These are phyloP conservation scores for Neurospora sublineolata DNA, from an alignment of 495 filamentous ascomycete genomes.

Conservation along the genomic window DNA sequence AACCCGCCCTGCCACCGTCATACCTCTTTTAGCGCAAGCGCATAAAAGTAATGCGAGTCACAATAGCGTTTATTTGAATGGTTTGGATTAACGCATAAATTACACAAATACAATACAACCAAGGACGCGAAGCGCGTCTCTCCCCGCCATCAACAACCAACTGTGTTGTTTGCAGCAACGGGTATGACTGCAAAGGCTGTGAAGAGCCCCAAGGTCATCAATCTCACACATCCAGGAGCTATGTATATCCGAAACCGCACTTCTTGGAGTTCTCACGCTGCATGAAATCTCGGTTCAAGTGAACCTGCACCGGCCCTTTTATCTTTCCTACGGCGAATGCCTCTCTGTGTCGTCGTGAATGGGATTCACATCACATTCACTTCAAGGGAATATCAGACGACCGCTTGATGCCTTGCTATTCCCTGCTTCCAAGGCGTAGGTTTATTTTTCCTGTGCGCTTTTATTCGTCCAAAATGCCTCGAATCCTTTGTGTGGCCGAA, in stretches of 20 bases:
- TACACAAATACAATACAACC: background rate
- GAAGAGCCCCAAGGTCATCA: background rate
- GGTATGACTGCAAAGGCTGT: background rate
- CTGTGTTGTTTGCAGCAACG: background rate
- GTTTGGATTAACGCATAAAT: background rate
- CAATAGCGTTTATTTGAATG: background rate
- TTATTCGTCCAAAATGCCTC: constrained; percentile 24
- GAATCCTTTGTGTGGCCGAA: constrained; percentile 85
- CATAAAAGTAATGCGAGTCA: background rate
- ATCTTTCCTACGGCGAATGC: background rate
- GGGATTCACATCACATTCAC: background rate
- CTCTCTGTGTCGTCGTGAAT: background rate
- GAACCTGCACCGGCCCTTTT: background rate
- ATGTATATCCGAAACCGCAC: background rate
- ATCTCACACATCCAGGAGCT: background rate
- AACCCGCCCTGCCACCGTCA: background rate
- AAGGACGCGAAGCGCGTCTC: background rate
- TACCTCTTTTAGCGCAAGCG: background rate
- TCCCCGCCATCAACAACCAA: background rate
- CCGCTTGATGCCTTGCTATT: background rate
- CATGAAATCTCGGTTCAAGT: background rate
- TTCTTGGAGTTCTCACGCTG: background rate
- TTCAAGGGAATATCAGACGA: background rate
- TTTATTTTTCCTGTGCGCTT: background rate
- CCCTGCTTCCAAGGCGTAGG: background rate